Evolutionary conservation across 306 rosid species (phyloP).

Genomic region (Chamaecrista fasciculata): DNA sequence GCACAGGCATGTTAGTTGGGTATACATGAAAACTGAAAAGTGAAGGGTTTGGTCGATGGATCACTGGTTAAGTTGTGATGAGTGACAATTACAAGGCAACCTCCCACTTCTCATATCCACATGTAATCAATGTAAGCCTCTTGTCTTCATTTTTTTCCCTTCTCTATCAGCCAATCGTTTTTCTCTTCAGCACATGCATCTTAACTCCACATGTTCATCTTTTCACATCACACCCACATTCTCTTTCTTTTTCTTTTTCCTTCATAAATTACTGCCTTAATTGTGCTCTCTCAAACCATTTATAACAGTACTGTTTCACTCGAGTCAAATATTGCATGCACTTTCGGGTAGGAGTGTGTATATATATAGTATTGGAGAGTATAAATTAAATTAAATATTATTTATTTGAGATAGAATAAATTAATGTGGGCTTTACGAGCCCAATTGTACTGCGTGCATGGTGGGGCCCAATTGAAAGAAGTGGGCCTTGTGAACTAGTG

Average conservation of each 20-base stretch:
- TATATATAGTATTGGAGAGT: no score
- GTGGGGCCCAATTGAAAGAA: no score
- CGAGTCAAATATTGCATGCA: constrained; percentile 31
- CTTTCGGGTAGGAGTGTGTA: constrained; percentile 21
- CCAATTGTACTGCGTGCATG: no score
- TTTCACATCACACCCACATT: constrained; percentile 42
- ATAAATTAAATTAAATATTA: no score
- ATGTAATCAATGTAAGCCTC: constrained; percentile 22
- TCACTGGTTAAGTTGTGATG: constrained; percentile 28
- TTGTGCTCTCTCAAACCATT: no score
- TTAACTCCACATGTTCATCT: background rate
- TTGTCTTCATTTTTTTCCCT: constrained; percentile 31
- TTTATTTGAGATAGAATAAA: no score
- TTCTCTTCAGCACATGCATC: constrained; percentile 53
- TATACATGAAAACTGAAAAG: background rate
- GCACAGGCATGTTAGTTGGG: constrained; percentile 55
- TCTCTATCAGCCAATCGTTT: constrained; percentile 37
- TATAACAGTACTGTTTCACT: no score
- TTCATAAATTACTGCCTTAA: background rate
- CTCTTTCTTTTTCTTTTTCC: background rate
- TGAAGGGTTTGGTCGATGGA: constrained; percentile 6
- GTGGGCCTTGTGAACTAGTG: no score
- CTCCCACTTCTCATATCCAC: no score
- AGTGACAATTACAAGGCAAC: constrained; percentile 60
- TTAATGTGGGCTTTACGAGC: no score